Evolutionary conservation across 257 asterid genomes (phyloP), one percentile per base, ranked within the genome.

Genomic region (Penstemon eatonii): DNA sequence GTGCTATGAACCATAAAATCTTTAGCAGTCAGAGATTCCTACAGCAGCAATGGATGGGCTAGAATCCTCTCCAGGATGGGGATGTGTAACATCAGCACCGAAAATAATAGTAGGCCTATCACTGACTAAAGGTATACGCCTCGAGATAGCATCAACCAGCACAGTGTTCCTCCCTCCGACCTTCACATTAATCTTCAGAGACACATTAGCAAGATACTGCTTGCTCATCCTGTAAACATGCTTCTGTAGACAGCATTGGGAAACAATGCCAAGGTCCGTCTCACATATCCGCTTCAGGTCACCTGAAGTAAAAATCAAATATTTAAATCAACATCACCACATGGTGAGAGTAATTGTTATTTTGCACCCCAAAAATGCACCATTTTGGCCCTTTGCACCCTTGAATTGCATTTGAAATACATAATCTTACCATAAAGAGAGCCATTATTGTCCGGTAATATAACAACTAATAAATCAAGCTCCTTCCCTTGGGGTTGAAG

Each of bases 221-320:
- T 80, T 82, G 82, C 79, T 79, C 85, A 74, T 75, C 73, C 70
- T 79, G 33, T 74, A 83, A 3, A 79, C 81, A 50, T 82, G 83
- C 68, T 82, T 82, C 42, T 56, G 62, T 6, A 56, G 11, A 56
- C 42, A 56, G 44, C 99, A 93, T 51, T 93, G 99, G 37, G 99
- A 93, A 7, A 93, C 96, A 11, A 93, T 83, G n/a, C 99, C 99
- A 10, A 93, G 96, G 12, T 93, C 95, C 0, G 99, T 93, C 82
- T 93, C 99, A 61, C 99, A 93, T 60, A 93, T 93, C 19, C 97
- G 83, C 68, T 93, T 93, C 73, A 93, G 72, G 66, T 90, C 96
- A 76, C 99, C 99, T 90, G 68, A 15, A 60, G 45, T 41, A 55
- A 25, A 69, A 55, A 70, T 51, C 40, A 37, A 12, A 40, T 61